Base-by-base conservation (phyloP, 768 basidiomycete species). In the Wakefieldia striispora region DNA sequence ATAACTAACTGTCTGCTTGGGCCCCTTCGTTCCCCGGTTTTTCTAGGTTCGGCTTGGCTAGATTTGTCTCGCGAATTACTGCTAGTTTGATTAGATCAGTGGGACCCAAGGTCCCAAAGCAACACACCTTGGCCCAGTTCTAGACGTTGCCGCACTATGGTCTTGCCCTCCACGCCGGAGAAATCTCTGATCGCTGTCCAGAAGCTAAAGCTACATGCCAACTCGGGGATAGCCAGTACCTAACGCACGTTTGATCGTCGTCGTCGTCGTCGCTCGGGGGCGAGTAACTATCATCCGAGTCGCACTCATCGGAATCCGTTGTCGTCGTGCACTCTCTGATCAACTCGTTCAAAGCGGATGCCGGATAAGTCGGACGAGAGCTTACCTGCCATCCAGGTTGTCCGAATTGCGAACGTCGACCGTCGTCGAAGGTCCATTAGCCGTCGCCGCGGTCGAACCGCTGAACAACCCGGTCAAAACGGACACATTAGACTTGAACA, bases 111-210 rank as follows among this genome's bases (percentile, higher is more conserved):
- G 14, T 33, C 33, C 33, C 5, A 31, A 12, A 39, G 16, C 1
- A 21, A 51, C 49, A 6, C 6, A 62, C 60, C 7, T 7, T 2
- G 44, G 6, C 9, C 8, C 21, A 20, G n/a, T 0, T 10, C 26
- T n/a, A 0, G 4, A 0, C 14, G 33, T 33, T 16, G 13, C 23
- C 6, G n/a, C n/a, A 3, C 2, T 0, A 6, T 0, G 0, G 2
- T 0, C 0, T 0, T 4, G 24, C 21, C 24, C 0, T 40, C 56
- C 62, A 4, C 61, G 61, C 10, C 9, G 2, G 21, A 13, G 6
- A n/a, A 54, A 54, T 42, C 59, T 45, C 14, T 20, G 1, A 13
- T 0, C 0, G 0, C 55, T 62, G 35, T 16, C 36, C 12, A 35
- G 14, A 24, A 33, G 8, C 6, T 16, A 26, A 14, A 5, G 31